These are phyloP conservation scores for Fusarium liriodendri DNA, from an alignment of 2,329 filamentous ascomycete genomes.

Conservation along the genomic window DNA sequence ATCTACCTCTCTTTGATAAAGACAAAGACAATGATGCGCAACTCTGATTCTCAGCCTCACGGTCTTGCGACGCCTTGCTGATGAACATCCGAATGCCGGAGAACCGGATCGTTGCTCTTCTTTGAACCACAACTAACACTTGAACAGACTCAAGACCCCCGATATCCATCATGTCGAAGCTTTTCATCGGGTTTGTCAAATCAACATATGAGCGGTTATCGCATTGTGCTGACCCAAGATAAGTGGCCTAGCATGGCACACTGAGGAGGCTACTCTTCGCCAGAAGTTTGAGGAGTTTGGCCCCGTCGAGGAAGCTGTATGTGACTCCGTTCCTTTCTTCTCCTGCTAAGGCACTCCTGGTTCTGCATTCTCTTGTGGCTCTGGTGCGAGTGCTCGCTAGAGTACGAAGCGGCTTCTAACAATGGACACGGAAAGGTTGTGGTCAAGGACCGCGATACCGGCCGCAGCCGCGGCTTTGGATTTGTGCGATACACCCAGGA, in stretches of 20 bases:
- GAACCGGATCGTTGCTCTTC: neutral
- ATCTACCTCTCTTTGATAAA: neutral
- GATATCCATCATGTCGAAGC: slow-evolving; percentile 79
- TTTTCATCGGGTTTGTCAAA: slow-evolving; percentile 66
- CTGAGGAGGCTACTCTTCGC: slow-evolving; percentile 86
- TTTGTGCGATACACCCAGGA: slow-evolving; percentile 91
- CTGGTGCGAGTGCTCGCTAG: slow-evolving; percentile 29
- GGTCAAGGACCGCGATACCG: slow-evolving; percentile 96
- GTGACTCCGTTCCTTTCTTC: slow-evolving; percentile 54
- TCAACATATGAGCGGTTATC: neutral
- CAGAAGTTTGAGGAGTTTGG: slow-evolving; percentile 95
- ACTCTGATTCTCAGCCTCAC: neutral
- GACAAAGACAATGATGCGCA: neutral
- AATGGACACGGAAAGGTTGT: slow-evolving; percentile 74
- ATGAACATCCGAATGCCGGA: neutral
- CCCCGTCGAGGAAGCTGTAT: slow-evolving; percentile 91
- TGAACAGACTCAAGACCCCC: slow-evolving; percentile 23
- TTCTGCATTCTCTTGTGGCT: slow-evolving; percentile 33
- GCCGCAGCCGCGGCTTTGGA: slow-evolving; percentile 95
- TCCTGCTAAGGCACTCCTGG: slow-evolving; percentile 29
- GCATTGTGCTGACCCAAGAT: slow-evolving; percentile 35
- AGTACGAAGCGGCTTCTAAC: slow-evolving; percentile 34
- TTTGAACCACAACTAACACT: slow-evolving; percentile 21
- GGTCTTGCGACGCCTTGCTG: neutral
- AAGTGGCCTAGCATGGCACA: slow-evolving; percentile 98